Base-by-base conservation (phyloP, 441 rosid genomes). In the Pelargonium australe region DNA sequence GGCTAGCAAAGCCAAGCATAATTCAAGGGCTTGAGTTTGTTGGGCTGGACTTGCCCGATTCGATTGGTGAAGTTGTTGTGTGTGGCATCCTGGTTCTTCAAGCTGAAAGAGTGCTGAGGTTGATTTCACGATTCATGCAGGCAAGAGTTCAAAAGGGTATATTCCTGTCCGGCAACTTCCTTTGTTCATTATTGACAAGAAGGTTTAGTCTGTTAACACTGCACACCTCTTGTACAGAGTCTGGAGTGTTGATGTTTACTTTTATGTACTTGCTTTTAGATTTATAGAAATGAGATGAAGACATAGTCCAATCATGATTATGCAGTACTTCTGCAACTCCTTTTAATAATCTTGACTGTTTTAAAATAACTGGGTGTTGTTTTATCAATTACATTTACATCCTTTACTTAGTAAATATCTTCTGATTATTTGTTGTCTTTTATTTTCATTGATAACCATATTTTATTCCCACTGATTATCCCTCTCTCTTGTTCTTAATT, bases 21-120 rank as follows among this genome's bases (percentile, higher is more conserved):
- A 77, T 91, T 78, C 90, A 89, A 78, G 99, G 99, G 73, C 87
- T 94, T 57, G 99, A 91, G 80, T 91, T 94, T 84, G 84, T 81
- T 63, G 96, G 97, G 80, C 92, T 94, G 73, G 99, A 94, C 76
- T 78, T 94, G 67, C 99, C 97, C 13, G 99, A 94, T 83, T 94
- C 99, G 25, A 34, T 91, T 67, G 97, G 97, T 70, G 97, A 94
- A 78, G 80, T 94, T 62, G 83, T 94, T 78, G 95, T 89, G 70
- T 81, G 95, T 68, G 90, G 90, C 67, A 77, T 89, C 64, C 80
- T 94, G 67, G 92, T 88, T 77, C 96, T 94, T 79, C 99, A 89
- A 72, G 85, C 83, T 60, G 84, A 91, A 78, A 79, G 96, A 78
- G 85, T 85, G 23, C 82, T 87, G 76, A 69, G 75, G 67, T 69